phyloP scores from a whole-genome alignment of 805 yeast genomes.

The Candida endomychidarum region DNA sequence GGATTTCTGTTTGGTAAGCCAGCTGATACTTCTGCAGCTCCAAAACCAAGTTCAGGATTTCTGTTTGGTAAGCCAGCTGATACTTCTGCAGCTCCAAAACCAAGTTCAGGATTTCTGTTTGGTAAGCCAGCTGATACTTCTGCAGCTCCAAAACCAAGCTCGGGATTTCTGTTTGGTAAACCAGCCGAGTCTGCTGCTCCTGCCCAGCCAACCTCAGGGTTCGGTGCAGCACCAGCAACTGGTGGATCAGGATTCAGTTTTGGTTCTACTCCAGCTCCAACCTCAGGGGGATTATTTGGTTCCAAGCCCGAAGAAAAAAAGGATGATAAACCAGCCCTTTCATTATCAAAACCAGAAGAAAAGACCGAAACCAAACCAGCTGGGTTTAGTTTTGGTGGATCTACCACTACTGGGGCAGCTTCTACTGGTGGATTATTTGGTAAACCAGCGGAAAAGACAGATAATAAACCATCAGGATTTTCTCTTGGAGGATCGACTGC shows the following conservation, averaged over 20 bases:
- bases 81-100: conserved; percentile 1
- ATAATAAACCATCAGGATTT: conserved; percentile 8
- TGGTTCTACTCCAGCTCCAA: conserved; percentile 7
- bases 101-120: conserved; percentile 5
- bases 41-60: conserved; percentile 14
- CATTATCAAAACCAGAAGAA: background rate
- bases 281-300: conserved; percentile 19
- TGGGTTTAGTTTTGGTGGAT: conserved; percentile 18
- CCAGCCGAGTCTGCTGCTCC: conserved; percentile 15
- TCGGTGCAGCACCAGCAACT: conserved; percentile 19
- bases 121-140: conserved; percentile 4
- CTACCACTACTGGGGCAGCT: conserved; percentile 18
- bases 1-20: background rate
- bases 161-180: conserved; percentile 18
- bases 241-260: conserved; percentile 6
- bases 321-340: conserved; percentile 6
- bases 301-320: conserved; percentile 17
- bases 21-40: conserved; percentile 3
- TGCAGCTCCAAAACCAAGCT: conserved; percentile 10
- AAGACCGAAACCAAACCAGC: conserved; percentile 4
- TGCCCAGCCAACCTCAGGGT: conserved; percentile 12
- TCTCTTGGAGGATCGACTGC: conserved; percentile 10
- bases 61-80: conserved; percentile 15
- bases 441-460: conserved; percentile 16
- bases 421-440: conserved; percentile 18